phyloP scores from a whole-genome alignment of 495 filamentous ascomycete genomes.

The Penicillium lagena region DNA sequence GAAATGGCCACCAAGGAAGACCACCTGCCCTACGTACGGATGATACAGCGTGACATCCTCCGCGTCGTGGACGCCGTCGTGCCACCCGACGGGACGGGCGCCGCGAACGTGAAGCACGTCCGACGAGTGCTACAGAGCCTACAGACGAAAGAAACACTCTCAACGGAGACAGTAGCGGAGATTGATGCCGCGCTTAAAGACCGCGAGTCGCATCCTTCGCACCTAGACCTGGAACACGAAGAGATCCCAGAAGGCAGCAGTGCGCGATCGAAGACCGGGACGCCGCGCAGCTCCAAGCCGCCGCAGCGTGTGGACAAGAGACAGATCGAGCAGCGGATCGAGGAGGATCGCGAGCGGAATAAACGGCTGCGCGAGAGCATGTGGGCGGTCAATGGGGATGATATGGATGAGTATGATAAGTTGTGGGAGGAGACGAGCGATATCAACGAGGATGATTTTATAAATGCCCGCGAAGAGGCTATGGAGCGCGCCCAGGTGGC shows the following conservation, averaged over 20 bases:
- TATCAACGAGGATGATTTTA: conserved; percentile 74
- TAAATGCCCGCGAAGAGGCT: conserved; percentile 65
- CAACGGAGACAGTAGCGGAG: conserved; percentile 60
- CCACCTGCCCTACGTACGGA: conserved; percentile 70
- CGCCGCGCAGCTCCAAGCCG: conserved; percentile 23
- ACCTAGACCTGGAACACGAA: conserved; percentile 33
- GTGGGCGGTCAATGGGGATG: conserved; percentile 68
- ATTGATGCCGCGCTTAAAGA: conserved; percentile 76
- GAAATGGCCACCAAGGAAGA: conserved; percentile 74
- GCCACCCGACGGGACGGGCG: conserved; percentile 81
- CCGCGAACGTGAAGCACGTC: conserved; percentile 90
- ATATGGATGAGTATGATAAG: conserved; percentile 57
- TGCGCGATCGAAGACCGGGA: conserved; percentile 19
- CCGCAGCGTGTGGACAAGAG: conserved; percentile 64
- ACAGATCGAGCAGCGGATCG: conserved; percentile 90
- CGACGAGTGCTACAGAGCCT: conserved; percentile 69
- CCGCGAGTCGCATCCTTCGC: conserved; percentile 49
- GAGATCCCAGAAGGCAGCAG: conserved; percentile 19
- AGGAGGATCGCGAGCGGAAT: conserved; percentile 93
- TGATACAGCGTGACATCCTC: conserved; percentile 92
- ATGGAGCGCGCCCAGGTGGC: conserved; percentile 45
- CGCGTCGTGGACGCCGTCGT: conserved; percentile 77
- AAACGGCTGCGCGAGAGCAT: conserved; percentile 83
- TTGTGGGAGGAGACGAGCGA: conserved; percentile 78
- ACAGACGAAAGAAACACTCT: conserved; percentile 59